These are phyloP conservation scores for Parachaetomium inaequale DNA, from an alignment of 495 filamentous ascomycete species.

Conservation along the genomic window DNA sequence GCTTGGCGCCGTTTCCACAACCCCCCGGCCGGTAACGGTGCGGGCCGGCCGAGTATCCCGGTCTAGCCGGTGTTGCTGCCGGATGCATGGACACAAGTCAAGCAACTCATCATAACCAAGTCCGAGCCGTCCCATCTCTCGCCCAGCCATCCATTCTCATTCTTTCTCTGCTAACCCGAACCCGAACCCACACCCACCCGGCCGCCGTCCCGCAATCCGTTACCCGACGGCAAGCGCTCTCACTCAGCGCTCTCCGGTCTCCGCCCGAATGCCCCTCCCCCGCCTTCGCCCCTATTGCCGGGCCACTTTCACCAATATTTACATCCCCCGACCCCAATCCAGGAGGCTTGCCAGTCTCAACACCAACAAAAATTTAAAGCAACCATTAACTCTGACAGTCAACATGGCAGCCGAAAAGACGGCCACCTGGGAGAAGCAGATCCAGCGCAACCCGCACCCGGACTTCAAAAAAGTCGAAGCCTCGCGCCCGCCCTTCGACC, in stretches of 20 bases:
- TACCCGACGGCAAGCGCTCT: constrained; percentile 28
- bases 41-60: not conserved
- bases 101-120: too few species aligned
- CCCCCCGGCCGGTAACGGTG: not conserved
- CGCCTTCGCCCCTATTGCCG: constrained; percentile 5
- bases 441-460: constrained; percentile 61
- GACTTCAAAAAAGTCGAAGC: constrained; percentile 78
- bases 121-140: not conserved
- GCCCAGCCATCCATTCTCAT: too few species aligned
- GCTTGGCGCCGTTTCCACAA: not conserved
- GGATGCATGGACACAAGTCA: not conserved
- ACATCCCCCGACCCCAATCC: not conserved
- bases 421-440: constrained; percentile 40
- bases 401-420: constrained; percentile 37
- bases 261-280: constrained; percentile 17
- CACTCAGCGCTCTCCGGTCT: too few species aligned
- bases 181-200: not conserved
- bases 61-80: not conserved
- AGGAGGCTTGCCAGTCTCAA: not conserved
- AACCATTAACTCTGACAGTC: not conserved
- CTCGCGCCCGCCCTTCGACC: constrained; percentile 64
- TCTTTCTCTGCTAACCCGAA: constrained; percentile 9
- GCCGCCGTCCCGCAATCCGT: constrained; percentile 23
- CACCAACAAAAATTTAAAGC: not conserved
- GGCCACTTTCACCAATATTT: constrained; percentile 3